A percentile compares a stretch with the other conserved stretches of the same genome.
Conservation (phyloP, 108 stramenopile genomes). For the Schizochytrium sp. region DNA sequence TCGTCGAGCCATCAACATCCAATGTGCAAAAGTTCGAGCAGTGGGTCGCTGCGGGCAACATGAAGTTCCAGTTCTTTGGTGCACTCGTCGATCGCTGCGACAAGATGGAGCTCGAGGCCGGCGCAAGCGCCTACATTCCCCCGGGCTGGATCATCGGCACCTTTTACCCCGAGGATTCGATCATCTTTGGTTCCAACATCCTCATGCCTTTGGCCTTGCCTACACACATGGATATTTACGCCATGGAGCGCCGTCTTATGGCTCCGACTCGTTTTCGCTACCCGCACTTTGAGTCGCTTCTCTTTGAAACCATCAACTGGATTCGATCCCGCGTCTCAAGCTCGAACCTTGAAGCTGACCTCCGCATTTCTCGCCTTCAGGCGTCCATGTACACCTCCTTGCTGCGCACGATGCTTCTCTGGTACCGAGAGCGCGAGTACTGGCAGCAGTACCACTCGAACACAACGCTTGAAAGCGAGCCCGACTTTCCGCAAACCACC, state of each 20-base stretch:
- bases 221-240: neutral
- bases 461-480: neutral
- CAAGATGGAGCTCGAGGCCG: neutral
- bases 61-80: conserved; percentile 15
- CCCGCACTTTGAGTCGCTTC: neutral
- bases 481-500: neutral
- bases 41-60: neutral
- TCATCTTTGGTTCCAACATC: conserved; percentile 2
- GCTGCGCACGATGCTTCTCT: neutral
- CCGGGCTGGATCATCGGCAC: neutral
- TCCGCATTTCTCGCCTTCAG: neutral
- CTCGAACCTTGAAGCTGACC: neutral
- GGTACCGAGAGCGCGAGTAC: neutral
- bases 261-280: neutral
- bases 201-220: neutral
- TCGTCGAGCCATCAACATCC: neutral
- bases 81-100: neutral
- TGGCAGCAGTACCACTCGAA: neutral
- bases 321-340: neutral
- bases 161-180: neutral
- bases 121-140: neutral
- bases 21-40: neutral
- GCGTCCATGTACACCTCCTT: neutral
- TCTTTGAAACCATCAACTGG: neutral
- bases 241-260: neutral